Evolutionary conservation across 2,329 filamentous ascomycete species (phyloP).

Genomic region (Sporothrix brasiliensis): DNA sequence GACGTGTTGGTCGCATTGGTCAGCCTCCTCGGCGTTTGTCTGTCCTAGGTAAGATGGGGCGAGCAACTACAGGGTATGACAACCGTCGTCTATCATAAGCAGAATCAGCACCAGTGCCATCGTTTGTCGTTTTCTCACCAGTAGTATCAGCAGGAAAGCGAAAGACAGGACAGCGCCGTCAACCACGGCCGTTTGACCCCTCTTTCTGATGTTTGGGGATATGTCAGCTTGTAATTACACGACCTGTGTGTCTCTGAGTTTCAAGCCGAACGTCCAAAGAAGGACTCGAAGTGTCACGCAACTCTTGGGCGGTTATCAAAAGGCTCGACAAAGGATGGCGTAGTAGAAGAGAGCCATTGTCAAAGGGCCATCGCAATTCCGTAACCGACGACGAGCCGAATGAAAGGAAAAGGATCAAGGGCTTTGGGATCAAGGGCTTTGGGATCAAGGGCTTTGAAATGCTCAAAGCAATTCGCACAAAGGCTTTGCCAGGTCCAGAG

Average conservation of each 20-base stretch:
- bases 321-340: not conserved
- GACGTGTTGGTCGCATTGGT: constrained; percentile 8
- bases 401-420: not conserved
- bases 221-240: not conserved
- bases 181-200: not conserved
- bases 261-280: too few relatives aligned
- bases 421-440: not conserved
- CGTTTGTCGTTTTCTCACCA: not conserved
- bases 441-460: not conserved
- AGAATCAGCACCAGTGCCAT: constrained; percentile 6
- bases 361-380: not conserved
- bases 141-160: constrained; percentile 13
- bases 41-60: not conserved
- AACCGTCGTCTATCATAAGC: constrained; percentile 4
- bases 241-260: not conserved
- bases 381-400: not conserved
- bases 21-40: constrained; percentile 13
- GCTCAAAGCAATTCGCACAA: not conserved
- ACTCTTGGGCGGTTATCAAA: too few relatives aligned
- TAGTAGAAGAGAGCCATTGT: not conserved
- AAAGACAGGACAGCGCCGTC: not conserved
- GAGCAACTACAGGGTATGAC: not conserved
- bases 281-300: too few relatives aligned
- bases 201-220: not conserved
- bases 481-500: not conserved